A percentile compares a stretch with the other conserved stretches of the same genome.
Conservation (phyloP, 192 early-diverging fungal species). For the Pilaira anomala region DNA sequence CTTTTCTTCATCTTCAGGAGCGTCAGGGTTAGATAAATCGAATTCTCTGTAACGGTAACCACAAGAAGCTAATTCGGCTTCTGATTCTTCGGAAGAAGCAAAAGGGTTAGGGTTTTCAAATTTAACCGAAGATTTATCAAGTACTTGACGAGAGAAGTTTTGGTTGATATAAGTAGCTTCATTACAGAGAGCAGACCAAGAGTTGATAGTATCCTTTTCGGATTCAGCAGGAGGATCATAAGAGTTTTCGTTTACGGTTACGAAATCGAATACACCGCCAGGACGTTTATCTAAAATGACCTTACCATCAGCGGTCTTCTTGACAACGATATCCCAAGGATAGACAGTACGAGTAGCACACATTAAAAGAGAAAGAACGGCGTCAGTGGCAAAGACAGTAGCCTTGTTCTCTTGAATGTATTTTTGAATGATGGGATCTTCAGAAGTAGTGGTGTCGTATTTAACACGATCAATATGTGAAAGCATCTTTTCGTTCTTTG, state of each 20-base stretch:
- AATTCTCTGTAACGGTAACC: slow-evolving; percentile 91
- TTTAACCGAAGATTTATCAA: slow-evolving; percentile 48
- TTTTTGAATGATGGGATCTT: slow-evolving; percentile 80
- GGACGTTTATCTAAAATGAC: slow-evolving; percentile 91
- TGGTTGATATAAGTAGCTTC: slow-evolving; percentile 89
- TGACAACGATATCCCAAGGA: slow-evolving; percentile 95
- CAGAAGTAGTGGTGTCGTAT: slow-evolving; percentile 76
- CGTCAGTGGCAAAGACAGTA: slow-evolving; percentile 87
- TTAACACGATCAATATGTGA: slow-evolving; percentile 62
- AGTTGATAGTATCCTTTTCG: slow-evolving; percentile 92
- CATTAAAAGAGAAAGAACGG: slow-evolving; percentile 90
- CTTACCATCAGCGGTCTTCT: slow-evolving; percentile 73
- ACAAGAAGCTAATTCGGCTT: slow-evolving; percentile 53
- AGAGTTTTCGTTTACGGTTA: slow-evolving; percentile 96
- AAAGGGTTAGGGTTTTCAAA: slow-evolving; percentile 80
- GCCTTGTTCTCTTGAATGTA: slow-evolving; percentile 44
- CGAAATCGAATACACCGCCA: slow-evolving; percentile 76
- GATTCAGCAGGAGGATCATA: slow-evolving; percentile 84
- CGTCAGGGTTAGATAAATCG: slow-evolving; percentile 56
- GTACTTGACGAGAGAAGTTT: slow-evolving; percentile 80
- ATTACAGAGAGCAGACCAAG: slow-evolving; percentile 72
- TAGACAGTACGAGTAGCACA: slow-evolving; percentile 85
- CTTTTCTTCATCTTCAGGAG: slow-evolving; percentile 51
- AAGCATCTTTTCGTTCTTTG: slow-evolving; percentile 75
- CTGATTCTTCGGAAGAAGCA: slow-evolving; percentile 42